Evolutionary conservation across 768 basidiomycete species (phyloP).

Genomic region (Lyophyllum decastes): DNA sequence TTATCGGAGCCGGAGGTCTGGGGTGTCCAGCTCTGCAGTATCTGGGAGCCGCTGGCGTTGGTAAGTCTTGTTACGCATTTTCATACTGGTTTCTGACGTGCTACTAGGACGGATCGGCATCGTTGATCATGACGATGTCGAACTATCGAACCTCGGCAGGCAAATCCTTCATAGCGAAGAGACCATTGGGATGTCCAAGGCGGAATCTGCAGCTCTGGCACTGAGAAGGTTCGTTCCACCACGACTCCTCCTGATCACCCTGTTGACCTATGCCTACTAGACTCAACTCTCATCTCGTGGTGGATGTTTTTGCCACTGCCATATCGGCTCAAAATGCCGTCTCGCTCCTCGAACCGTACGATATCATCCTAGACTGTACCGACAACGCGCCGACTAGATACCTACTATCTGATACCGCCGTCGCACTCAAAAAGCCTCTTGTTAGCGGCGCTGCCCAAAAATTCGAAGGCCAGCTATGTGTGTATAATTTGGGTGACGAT

Average conservation of each 20-base stretch:
- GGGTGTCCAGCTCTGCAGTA: conserved; percentile 97
- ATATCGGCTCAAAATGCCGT: conserved; percentile 67
- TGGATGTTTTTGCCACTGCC: conserved; percentile 55
- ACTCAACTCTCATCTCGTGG: conserved; percentile 67
- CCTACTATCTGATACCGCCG: conserved; percentile 85
- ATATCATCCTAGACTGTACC: conserved; percentile 35
- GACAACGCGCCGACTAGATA: conserved; percentile 91
- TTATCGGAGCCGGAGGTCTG: conserved; percentile 94
- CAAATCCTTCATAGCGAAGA: conserved; percentile 87
- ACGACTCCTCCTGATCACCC: background rate
- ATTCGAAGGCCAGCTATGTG: conserved; percentile 78
- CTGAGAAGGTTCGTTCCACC: conserved; percentile 53
- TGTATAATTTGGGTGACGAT: conserved; percentile 65
- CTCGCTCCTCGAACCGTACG: conserved; percentile 17
- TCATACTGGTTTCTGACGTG: background rate
- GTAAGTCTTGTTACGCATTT: conserved; percentile 41
- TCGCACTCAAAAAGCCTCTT: conserved; percentile 60
- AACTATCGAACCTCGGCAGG: conserved; percentile 33
- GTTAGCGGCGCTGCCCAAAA: conserved; percentile 76
- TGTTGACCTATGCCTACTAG: conserved; percentile 39
- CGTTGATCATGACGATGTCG: conserved; percentile 21
- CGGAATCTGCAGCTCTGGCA: conserved; percentile 74
- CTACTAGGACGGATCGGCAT: conserved; percentile 15
- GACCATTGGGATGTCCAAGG: conserved; percentile 78
- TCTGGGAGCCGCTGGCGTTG: conserved; percentile 89